Percentiles rank a stretch among this genome's conserved stretches.
Conservation (phyloP, 2,329 filamentous ascomycete genomes). For the Mycosphaerella sp. region DNA sequence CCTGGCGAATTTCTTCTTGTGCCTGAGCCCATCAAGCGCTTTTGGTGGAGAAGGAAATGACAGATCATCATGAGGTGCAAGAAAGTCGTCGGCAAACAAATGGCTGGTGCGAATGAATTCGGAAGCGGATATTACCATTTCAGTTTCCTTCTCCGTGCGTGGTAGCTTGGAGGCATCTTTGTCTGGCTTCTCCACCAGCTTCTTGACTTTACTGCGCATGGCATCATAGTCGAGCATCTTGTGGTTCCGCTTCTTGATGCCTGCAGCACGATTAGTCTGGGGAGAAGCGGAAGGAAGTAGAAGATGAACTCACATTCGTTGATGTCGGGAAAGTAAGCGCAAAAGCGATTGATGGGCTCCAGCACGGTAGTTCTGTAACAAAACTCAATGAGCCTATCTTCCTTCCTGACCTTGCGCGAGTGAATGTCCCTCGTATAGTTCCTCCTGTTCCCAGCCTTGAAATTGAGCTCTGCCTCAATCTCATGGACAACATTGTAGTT, state of each 20-base stretch:
- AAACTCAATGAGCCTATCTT: slow-evolving; percentile 30
- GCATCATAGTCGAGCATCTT: slow-evolving; percentile 98
- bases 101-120: slow-evolving; percentile 15
- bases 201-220: slow-evolving; percentile 92
- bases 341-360: slow-evolving; percentile 92
- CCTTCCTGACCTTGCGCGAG: slow-evolving; percentile 13
- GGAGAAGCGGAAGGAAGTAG: neutral
- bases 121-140: slow-evolving; percentile 51
- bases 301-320: slow-evolving; percentile 68
- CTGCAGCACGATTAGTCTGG: slow-evolving; percentile 35
- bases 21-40: slow-evolving; percentile 24
- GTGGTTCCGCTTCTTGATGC: slow-evolving; percentile 97
- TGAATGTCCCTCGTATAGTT: slow-evolving; percentile 17
- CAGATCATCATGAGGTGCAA: slow-evolving; percentile 14
- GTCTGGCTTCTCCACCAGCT: slow-evolving; percentile 94
- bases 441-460: slow-evolving; percentile 22
- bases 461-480: slow-evolving; percentile 30
- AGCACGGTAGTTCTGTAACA: slow-evolving; percentile 71
- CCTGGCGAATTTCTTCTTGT: slow-evolving; percentile 6
- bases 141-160: slow-evolving; percentile 90
- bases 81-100: slow-evolving; percentile 4
- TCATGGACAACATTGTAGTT: slow-evolving; percentile 18
- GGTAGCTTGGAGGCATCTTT: slow-evolving; percentile 97
- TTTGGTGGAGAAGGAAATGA: slow-evolving; percentile 27
- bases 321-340: slow-evolving; percentile 96